phyloP scores from a whole-genome alignment of 192 early-diverging fungal genomes.

The Gonapodya prolifera region DNA sequence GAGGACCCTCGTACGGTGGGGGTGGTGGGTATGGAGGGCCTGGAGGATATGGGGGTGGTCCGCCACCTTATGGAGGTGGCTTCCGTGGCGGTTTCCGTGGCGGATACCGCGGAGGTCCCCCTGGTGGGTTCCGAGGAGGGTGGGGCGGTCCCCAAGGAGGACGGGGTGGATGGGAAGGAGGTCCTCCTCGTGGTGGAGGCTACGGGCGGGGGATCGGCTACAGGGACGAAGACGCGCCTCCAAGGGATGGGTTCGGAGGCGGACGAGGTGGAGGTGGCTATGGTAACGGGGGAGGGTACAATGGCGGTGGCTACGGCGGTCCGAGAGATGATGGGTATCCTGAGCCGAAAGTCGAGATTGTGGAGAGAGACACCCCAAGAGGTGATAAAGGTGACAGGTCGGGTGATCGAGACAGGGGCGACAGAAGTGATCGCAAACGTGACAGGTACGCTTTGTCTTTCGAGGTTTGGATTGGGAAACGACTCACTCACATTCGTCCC shows the following conservation, averaged over 20 bases:
- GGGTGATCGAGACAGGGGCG: neutral
- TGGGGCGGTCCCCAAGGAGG: neutral
- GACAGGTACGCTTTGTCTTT: neutral
- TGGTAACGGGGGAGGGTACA: conserved; percentile 24
- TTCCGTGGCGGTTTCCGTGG: too few species aligned
- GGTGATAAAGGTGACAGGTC: neutral
- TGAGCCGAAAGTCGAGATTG: neutral
- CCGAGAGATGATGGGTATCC: neutral
- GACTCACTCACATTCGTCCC: neutral
- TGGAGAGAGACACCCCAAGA: neutral
- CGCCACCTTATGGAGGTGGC: too few species aligned
- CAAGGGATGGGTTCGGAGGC: too few species aligned
- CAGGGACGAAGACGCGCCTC: too few species aligned
- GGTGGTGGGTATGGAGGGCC: conserved; percentile 20
- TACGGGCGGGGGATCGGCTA: too few species aligned
- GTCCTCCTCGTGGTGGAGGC: too few species aligned
- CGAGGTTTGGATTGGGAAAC: neutral
- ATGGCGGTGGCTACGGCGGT: conserved; percentile 17
- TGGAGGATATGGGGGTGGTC: conserved; percentile 20
- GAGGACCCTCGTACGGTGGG: conserved; percentile 10
- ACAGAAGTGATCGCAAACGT: neutral
- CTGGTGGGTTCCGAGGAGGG: neutral
- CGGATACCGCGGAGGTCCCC: neutral
- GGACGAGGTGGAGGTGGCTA: too few species aligned
- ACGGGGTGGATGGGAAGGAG: too few species aligned